phyloP scores from a whole-genome alignment of 768 basidiomycete species.

The Lepiota venenata region DNA sequence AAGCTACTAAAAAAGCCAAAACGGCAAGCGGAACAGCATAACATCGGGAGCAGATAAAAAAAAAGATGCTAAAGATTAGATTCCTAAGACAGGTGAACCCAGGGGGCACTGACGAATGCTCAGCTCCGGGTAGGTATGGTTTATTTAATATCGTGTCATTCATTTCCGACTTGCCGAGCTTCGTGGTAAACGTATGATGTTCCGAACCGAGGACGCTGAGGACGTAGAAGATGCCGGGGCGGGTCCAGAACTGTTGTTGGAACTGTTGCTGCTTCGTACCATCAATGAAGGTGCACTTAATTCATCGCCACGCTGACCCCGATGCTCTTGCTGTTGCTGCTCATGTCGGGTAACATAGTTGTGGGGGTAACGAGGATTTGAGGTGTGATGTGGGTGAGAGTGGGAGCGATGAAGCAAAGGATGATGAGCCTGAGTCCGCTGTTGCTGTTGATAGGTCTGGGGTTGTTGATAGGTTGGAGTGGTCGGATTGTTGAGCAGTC shows the following conservation, averaged over 20 bases:
- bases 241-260: slow-evolving; percentile 12
- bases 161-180: slow-evolving; percentile 5
- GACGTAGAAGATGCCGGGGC: slow-evolving; percentile 6
- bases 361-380: no score
- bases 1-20: slow-evolving; percentile 5
- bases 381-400: no score
- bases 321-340: not conserved
- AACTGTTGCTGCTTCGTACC: slow-evolving; percentile 1
- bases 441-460: not conserved
- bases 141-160: not conserved
- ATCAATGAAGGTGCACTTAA: slow-evolving; percentile 1
- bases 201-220: slow-evolving; percentile 4
- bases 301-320: not conserved
- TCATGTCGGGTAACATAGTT: not conserved
- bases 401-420: no score
- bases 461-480: not conserved
- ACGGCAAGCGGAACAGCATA: not conserved
- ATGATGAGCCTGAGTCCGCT: slow-evolving; percentile 22
- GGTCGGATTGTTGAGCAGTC: slow-evolving; percentile 27
- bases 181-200: slow-evolving; percentile 4
- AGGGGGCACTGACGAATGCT: no score
- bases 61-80: not conserved
- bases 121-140: not conserved
- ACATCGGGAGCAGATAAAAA: not conserved
- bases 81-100: not conserved